Base-by-base conservation (phyloP, 495 filamentous ascomycete species). In the Neurospora sp. region DNA sequence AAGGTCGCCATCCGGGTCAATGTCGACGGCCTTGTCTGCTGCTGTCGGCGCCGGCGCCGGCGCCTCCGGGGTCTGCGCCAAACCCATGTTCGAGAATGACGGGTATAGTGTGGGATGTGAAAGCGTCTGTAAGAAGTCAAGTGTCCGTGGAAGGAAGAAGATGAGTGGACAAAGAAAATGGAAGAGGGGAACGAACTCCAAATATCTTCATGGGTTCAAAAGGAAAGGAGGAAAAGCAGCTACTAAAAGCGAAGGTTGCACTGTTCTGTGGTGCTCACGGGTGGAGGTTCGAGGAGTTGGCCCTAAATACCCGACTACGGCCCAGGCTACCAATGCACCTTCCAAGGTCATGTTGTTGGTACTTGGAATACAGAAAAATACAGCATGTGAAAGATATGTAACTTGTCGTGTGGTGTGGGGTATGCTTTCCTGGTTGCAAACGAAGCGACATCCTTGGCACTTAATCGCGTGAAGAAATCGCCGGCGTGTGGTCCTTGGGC, bases 1-100 rank as follows among this genome's bases (percentile, higher is more conserved):
- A 9, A 74, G 73, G n/a, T 74, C 73, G 5, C 73, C 73, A 22
- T 74, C 31, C 0, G 69, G 53, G 7, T 71, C 72, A 4, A 74
- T 71, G 3, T 3, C 12, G 70, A 45, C 42, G 8, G 42, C 1
- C 42, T 9, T 45, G 42, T n/a, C 9, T 0, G 2, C 42, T 44
- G 42, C 6, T n/a, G 42, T 7, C 6, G 42, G 6, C 42, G 42
- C 18, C 18, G 42, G 14, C 41, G 41, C 6, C 6, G 41, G 42
- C 42, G 18, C 4, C 42, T 45, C 42, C 18, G 8, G 42, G 18
- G 18, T 45, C 18, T 20, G 3, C 2, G 42, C 42, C 8, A 3
- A 45, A 3, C 9, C 18, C 18, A 45, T 45, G 42, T 20, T 45
- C 42, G 42, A 20, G 18, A 20, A 3, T 45, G 42, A n/a, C 7